Evolutionary conservation across 2,329 filamentous ascomycete genomes (phyloP).

Genomic region (Alternaria conjuncta): DNA sequence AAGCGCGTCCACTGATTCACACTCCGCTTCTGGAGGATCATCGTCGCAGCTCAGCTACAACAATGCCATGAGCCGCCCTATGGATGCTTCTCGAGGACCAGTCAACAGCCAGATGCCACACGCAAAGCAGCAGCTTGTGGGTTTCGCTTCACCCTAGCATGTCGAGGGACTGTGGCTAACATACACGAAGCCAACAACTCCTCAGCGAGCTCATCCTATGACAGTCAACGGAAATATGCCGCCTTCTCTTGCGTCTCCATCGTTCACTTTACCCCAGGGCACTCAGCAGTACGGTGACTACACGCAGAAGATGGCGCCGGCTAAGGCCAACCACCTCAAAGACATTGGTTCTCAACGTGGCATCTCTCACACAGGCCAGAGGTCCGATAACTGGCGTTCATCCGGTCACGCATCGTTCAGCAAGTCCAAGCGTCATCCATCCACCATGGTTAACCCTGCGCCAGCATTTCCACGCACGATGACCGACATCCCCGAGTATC

Average conservation of each 20-base stretch:
- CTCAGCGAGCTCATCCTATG: slow-evolving; percentile 4
- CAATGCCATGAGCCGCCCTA: background rate
- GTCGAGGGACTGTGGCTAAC: background rate
- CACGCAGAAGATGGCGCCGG: slow-evolving; percentile 2
- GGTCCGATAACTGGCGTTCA: slow-evolving; percentile 3
- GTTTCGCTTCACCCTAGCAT: background rate
- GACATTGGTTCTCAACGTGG: background rate
- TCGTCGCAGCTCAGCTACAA: slow-evolving; percentile 4
- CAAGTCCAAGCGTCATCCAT: background rate
- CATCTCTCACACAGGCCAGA: slow-evolving; percentile 6
- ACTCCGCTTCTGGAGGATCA: slow-evolving; percentile 18
- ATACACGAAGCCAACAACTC: slow-evolving; percentile 2
- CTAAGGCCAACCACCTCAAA: background rate
- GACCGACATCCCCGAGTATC: slow-evolving; percentile 22
- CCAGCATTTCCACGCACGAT: slow-evolving; percentile 11
- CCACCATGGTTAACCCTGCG: slow-evolving; percentile 1
- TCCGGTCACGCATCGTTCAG: slow-evolving; percentile 6
- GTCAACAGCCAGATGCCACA: background rate
- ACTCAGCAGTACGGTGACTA: slow-evolving; percentile 5
- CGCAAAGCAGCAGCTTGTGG: slow-evolving; percentile 14
- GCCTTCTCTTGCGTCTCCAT: background rate
- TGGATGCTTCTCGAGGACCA: slow-evolving; percentile 6
- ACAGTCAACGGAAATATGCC: background rate
- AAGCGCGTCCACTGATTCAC: slow-evolving; percentile 16
- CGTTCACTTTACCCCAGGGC: slow-evolving; percentile 1